These are phyloP conservation scores for Trichosporon sp. DNA, from an alignment of 1,284 basidiomycete genomes.

Conservation along the genomic window DNA sequence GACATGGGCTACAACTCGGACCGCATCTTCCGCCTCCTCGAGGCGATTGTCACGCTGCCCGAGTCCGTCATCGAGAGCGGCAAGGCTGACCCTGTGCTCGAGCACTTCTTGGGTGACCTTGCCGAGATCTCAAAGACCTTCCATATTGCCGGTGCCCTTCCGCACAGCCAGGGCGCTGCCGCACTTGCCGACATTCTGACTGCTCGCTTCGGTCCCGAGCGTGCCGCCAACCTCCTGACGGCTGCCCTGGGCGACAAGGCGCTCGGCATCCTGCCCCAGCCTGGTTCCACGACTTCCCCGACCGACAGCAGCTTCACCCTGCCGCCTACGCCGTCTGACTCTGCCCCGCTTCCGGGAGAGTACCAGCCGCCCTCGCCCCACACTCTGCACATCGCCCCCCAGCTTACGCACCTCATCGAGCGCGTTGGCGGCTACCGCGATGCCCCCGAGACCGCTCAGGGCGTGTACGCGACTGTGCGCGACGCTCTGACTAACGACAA, in stretches of 20 bases:
- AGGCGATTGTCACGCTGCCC: slow-evolving; percentile 8
- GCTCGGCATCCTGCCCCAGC: slow-evolving; percentile 19
- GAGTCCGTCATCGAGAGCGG: slow-evolving; percentile 15
- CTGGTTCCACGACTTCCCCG: slow-evolving; percentile 10
- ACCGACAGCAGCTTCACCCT: slow-evolving; percentile 13
- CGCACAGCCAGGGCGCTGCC: slow-evolving; percentile 42
- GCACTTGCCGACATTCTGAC: slow-evolving; percentile 16
- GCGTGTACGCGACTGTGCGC: slow-evolving; percentile 14
- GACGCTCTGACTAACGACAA: slow-evolving; percentile 17
- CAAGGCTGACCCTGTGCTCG: slow-evolving; percentile 46
- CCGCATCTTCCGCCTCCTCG: slow-evolving; percentile 19
- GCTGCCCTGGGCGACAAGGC: slow-evolving; percentile 23
- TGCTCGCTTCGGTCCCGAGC: slow-evolving; percentile 39
- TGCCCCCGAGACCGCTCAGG: slow-evolving; percentile 10
- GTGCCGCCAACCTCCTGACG: slow-evolving; percentile 20
- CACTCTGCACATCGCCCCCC: slow-evolving; percentile 14
- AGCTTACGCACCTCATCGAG: slow-evolving; percentile 21
- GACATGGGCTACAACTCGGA: slow-evolving; percentile 3
- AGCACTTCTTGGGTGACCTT: slow-evolving; percentile 53
- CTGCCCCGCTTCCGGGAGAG: slow-evolving; percentile 5
- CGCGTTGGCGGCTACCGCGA: slow-evolving; percentile 9
- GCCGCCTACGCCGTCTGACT: slow-evolving; percentile 9
- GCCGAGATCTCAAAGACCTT: slow-evolving; percentile 19
- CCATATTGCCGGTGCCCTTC: slow-evolving; percentile 42
- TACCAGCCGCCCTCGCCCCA: slow-evolving; percentile 15